Evolutionary conservation across 2,329 filamentous ascomycete genomes (phyloP), one percentile per base, ranked within the genome.

Genomic region (Epichloe coenophiala): DNA sequence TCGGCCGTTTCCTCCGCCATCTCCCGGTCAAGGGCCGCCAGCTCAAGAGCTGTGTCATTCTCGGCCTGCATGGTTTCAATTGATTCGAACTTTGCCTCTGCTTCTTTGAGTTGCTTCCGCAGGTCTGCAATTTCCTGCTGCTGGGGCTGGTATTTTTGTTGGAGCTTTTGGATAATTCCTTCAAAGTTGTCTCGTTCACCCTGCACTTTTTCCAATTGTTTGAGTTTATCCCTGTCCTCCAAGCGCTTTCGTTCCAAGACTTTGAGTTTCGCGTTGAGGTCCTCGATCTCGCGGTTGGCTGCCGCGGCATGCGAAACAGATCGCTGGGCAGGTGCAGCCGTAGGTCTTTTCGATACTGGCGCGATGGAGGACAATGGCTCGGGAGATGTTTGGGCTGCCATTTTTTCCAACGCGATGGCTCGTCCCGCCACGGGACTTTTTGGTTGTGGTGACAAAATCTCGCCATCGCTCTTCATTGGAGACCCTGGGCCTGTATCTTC

Each of bases 1-100:
- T 97, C 93, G 1, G 87, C 84, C 42, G 83, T 88, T 67, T 96
- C 91, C 65, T 98, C 90, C 0, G 93, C 93, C 86, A 97, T 95
- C 66, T 98, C 91, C 43, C 88, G 81, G 63, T 98, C 93, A 27
- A 98, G 72, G 0, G 87, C 84, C 6, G 89, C 88, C 67, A 93
- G 79, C 67, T 98, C 93, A 61, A 96, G 70, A 6, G 86, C 80
- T 3, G 83, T 78, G 33, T 97, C 93, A 64, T 94, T 83, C 57
- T 96, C 89, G 7, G 86, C 46, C 62, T 93, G 84, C 49, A 85
- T 73, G 33, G 77, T 74, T 58, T 91, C 86, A 2, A 93, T 72
- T 0, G 66, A 65, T 51, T 86, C 81, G 19, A 89, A 74, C 45
- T 78, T 79, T 19, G 74, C 67, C 61, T 93, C 82, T 0, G 83